Evolutionary conservation across 2,329 filamentous ascomycete genomes (phyloP).

Genomic region (Ascochyta clinopodiicola): DNA sequence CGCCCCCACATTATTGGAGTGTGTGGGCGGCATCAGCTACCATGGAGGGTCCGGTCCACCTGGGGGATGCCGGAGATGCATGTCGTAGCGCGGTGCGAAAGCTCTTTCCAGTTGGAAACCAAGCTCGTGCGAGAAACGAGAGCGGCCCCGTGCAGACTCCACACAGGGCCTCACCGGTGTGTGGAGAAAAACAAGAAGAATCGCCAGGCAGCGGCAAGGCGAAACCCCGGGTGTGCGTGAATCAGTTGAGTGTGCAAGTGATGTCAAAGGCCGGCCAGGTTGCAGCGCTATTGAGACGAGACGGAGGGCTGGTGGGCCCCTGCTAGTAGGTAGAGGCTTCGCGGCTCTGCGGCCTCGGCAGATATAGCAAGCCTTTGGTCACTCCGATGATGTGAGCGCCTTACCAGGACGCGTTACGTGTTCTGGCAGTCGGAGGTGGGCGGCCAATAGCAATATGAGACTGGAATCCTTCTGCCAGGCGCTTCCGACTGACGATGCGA

Average conservation of each 20-base stretch:
- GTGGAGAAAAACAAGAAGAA: constrained; percentile 18
- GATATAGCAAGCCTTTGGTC: constrained; percentile 15
- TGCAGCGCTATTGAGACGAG: constrained; percentile 17
- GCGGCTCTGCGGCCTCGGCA: constrained; percentile 24
- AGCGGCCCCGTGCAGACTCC: constrained; percentile 11
- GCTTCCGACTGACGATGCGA: constrained; percentile 7
- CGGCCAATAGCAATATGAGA: constrained; percentile 2
- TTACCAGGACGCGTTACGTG: constrained; percentile 11
- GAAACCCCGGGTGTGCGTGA: constrained; percentile 20
- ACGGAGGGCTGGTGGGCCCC: background rate
- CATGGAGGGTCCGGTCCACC: constrained; percentile 7
- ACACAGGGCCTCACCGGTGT: constrained; percentile 20
- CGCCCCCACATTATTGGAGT: constrained; percentile 29
- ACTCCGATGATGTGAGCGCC: constrained; percentile 10
- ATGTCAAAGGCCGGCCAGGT: constrained; percentile 17
- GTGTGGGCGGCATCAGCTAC: constrained; percentile 24
- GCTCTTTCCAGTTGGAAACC: constrained; percentile 6
- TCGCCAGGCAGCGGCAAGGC: constrained; percentile 4
- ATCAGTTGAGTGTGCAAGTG: constrained; percentile 22
- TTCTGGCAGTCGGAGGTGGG: constrained; percentile 2
- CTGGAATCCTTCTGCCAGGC: background rate
- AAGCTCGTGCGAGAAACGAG: constrained; percentile 9
- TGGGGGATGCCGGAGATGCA: constrained; percentile 8
- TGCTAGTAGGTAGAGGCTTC: background rate
- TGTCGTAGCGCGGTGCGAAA: constrained; percentile 4